phyloP scores from a whole-genome alignment of 2,329 filamentous ascomycete genomes.

The Escovopsis sp. region DNA sequence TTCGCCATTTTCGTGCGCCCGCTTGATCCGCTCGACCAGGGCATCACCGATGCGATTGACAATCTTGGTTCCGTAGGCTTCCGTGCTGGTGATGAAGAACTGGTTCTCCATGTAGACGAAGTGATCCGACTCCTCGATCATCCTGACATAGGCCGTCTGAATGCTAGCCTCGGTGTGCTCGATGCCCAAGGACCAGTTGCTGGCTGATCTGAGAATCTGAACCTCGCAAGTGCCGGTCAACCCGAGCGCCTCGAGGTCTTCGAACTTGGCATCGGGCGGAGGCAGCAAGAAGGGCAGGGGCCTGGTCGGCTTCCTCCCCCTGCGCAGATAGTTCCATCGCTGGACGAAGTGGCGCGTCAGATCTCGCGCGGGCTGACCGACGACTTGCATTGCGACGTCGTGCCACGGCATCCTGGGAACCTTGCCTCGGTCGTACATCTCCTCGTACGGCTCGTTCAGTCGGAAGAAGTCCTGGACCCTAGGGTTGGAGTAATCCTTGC shows the following conservation, averaged over 20 bases:
- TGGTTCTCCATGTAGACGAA: slow-evolving; percentile 99
- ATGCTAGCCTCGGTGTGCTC: slow-evolving; percentile 86
- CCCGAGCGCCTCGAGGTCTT: slow-evolving; percentile 74
- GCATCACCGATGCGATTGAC: slow-evolving; percentile 91
- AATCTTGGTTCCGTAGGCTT: slow-evolving; percentile 75
- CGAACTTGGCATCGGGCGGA: slow-evolving; percentile 76
- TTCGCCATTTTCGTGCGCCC: slow-evolving; percentile 69
- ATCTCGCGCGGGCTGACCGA: slow-evolving; percentile 88
- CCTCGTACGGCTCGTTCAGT: slow-evolving; percentile 86
- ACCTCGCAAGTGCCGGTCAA: slow-evolving; percentile 91
- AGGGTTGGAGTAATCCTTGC: slow-evolving; percentile 97
- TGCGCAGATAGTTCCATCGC: slow-evolving; percentile 91
- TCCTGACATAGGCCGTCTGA: slow-evolving; percentile 84
- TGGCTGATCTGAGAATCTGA: slow-evolving; percentile 83
- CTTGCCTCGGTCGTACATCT: slow-evolving; percentile 91
- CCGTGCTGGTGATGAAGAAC: slow-evolving; percentile 90
- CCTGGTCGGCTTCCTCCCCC: slow-evolving; percentile 81
- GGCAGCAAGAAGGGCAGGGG: slow-evolving; percentile 88
- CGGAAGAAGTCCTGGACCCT: slow-evolving; percentile 89
- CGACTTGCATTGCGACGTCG: slow-evolving; percentile 93
- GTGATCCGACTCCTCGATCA: slow-evolving; percentile 90
- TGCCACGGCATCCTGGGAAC: slow-evolving; percentile 97
- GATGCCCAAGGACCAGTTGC: slow-evolving; percentile 82
- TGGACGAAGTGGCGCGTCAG: slow-evolving; percentile 93
- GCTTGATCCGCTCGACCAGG: slow-evolving; percentile 77